Conservation (phyloP, 208 protist genomes). For the Angomonas ambiguus region DNA sequence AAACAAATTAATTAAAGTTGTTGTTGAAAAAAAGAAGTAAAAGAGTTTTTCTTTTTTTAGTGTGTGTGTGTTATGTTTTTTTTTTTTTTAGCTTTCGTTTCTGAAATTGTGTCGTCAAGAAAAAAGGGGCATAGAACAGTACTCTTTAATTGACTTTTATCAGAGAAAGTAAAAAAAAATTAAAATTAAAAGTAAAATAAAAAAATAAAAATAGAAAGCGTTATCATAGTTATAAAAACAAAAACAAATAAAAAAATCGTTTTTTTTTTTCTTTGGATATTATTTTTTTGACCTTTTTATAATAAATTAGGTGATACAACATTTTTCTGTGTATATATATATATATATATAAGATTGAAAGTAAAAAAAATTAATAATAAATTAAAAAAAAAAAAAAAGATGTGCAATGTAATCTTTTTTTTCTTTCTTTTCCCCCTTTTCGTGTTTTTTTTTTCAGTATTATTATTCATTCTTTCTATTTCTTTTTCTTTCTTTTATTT, state of each 20-base stretch:
- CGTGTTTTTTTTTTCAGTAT: neutral
- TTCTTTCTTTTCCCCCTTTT: slow-evolving; percentile 11
- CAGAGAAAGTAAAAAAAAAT: too few relatives aligned
- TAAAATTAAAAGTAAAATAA: too few relatives aligned
- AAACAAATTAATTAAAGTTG: neutral
- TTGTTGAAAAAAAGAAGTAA: neutral
- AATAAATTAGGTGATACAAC: neutral
- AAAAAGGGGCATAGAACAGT: neutral
- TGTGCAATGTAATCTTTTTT: slow-evolving; percentile 6
- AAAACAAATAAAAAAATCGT: neutral
- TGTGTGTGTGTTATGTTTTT: too few relatives aligned
- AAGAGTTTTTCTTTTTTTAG: too few relatives aligned
- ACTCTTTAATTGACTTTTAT: too few relatives aligned
- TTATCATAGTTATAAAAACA: neutral
- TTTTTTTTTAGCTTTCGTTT: neutral
- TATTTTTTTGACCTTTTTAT: too few relatives aligned
- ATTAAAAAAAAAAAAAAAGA: neutral
- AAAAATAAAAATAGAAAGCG: neutral
- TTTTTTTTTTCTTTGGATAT: slow-evolving; percentile 5
- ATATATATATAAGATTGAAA: slow-evolving; percentile 13
- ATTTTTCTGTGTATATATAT: neutral
- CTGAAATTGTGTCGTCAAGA: neutral
- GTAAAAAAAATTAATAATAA: neutral
- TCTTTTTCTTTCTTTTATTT: neutral
- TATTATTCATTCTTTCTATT: neutral